Evolutionary conservation across 352 stramenopile species (phyloP).

Genomic region (Globisporangium uncinulatum): DNA sequence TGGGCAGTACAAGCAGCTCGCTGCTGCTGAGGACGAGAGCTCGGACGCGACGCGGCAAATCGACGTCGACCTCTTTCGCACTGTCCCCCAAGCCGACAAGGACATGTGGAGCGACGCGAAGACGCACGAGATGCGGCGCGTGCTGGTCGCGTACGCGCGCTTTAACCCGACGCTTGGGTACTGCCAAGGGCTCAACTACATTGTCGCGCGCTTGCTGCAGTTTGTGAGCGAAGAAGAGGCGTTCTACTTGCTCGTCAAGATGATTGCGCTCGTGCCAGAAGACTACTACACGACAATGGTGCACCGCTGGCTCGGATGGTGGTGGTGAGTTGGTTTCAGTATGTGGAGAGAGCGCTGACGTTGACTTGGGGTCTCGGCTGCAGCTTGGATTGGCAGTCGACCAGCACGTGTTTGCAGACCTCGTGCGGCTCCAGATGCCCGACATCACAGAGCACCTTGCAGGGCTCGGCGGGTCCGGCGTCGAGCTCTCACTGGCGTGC

Average conservation of each 20-base stretch:
- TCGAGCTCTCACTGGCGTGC: slow-evolving; percentile 82
- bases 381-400: slow-evolving; percentile 81
- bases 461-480: slow-evolving; percentile 70
- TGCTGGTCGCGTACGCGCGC: slow-evolving; percentile 82
- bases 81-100: slow-evolving; percentile 60
- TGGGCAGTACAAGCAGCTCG: slow-evolving; percentile 47
- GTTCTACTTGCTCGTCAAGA: slow-evolving; percentile 81
- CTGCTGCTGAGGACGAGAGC: slow-evolving; percentile 44
- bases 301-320: slow-evolving; percentile 7
- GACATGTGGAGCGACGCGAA: slow-evolving; percentile 58
- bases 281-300: slow-evolving; percentile 90
- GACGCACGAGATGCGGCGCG: slow-evolving; percentile 60
- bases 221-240: slow-evolving; percentile 66
- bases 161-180: slow-evolving; percentile 82
- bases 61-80: slow-evolving; percentile 79
- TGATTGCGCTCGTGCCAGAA: slow-evolving; percentile 72
- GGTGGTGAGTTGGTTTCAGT: not conserved
- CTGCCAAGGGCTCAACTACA: slow-evolving; percentile 88
- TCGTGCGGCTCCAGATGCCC: slow-evolving; percentile 71
- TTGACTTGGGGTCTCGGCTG: not conserved
- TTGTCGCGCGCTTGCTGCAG: slow-evolving; percentile 67
- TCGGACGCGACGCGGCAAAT: slow-evolving; percentile 79
- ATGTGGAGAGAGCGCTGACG: not conserved
- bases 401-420: slow-evolving; percentile 83
- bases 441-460: slow-evolving; percentile 59